Evolutionary conservation across 1,284 basidiomycete species (phyloP), one percentile per base, ranked within the genome.

Genomic region (Leccinum fuscescens): DNA sequence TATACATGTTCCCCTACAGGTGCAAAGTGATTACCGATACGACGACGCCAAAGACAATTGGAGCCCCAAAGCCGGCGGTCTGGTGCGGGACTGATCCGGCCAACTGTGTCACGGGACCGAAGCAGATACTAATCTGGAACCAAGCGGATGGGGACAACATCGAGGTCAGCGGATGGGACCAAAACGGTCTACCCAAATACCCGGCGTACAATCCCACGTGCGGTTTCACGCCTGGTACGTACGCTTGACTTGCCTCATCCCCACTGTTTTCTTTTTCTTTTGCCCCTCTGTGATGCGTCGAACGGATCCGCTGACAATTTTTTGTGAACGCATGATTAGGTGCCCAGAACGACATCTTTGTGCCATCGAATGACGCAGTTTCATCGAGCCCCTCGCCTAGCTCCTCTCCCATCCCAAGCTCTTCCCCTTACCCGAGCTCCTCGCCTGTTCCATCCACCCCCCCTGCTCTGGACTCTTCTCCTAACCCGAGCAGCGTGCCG

Each of bases 291-390:
- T 48, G 46, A 24, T 48, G n/a, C 17, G 14, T 2, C n/a, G 12
- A 50, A 8, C 44, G n/a, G 12, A 6, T 44, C 1, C 17, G 11
- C 65, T 31, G 52, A 68, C 42, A 8, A 37, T 29, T 15, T 20
- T 8, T 24, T n/a, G 3, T 39, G 9, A 59, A 49, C 6, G 14
- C 20, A 4, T 17, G 46, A 48, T 42, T 22, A 66, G 65, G 65
- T 20, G n/a, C 65, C n/a, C 65, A 66, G 24, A 9, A n/a, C 0
- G 65, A 65, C 20, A 65, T 65, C 15, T 65, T 68, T 7, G 56
- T 35, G 11, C 11, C 31, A 35, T 6, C 33, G 35, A n/a, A n/a
- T n/a, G 39, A 8, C 39, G 2, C 31, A 33, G 6, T 6, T 35
- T 14, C 5, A 14, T 35, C 12, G 33, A 35, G 6, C 39, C 4